Evolutionary conservation across 1,284 basidiomycete species (phyloP), one percentile per base, ranked within the genome.

Genomic region (Neonothopanus nambi): DNA sequence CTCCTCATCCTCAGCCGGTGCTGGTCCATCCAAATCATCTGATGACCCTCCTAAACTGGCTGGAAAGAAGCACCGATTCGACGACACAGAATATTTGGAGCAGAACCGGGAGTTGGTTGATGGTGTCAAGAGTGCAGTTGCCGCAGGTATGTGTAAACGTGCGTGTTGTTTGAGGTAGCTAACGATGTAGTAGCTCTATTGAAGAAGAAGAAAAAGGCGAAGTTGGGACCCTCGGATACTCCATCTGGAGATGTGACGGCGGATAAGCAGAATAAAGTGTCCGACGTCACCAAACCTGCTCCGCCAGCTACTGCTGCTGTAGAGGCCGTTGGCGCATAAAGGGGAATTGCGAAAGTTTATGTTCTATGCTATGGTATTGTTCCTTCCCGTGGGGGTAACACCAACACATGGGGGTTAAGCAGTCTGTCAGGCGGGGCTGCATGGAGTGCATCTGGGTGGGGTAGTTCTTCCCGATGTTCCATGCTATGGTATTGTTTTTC

Each of bases 71-170:
- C 87, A 92, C 61, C 84, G 93, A 38, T 85, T 98, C 52, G 94
- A 98, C 46, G 96, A 99, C 66, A 87, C 84, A 11, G 87, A 96
- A 69, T 98, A 91, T 65, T 68, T 99, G 35, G 95, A 98, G 65
- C 89, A 98, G 73, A 95, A 89, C 65, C 78, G 84, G 65, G 95
- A 98, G 65, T 85, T 98, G 42, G 93, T 95, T 9, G 95, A 97
- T 59, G 88, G 83, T 61, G 96, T 98, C 21, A 91, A 93, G 74
- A 93, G 78, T 58, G 96, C 96, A 0, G 96, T 99, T 4, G 80
- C 88, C 45, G 80, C 83, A 43, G 93, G 91, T 93, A 57, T n/a
- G 66, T 61, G 24, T 52, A 40, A n/a, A 35, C n/a, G 21, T 36
- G 35, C 6, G 4, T 15, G 13, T 42, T 12, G 39, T 26, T 26